Conservation (phyloP, 495 filamentous ascomycete genomes). For the Lepraria neglecta region DNA sequence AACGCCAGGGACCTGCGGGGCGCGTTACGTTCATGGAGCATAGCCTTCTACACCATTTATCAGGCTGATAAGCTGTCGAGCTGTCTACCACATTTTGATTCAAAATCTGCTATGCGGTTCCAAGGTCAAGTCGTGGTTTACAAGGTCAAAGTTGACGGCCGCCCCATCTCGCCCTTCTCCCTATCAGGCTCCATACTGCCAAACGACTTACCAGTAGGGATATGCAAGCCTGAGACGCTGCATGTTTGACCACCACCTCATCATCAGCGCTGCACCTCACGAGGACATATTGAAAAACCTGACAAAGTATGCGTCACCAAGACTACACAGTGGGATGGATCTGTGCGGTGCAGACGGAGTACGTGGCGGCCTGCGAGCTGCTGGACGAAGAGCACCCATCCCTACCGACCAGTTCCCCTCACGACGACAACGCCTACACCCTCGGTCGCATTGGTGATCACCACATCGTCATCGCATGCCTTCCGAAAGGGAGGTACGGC, state of each 20-base stretch:
- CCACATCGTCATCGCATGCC: constrained; percentile 39
- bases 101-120: constrained; percentile 7
- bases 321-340: constrained; percentile 48
- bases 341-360: constrained; percentile 41
- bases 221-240: constrained; percentile 11
- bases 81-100: too few relatives aligned
- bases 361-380: constrained; percentile 38
- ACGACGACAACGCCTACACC: constrained; percentile 36
- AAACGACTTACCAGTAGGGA: not conserved
- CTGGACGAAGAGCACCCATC: constrained; percentile 43
- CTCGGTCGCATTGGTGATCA: constrained; percentile 34
- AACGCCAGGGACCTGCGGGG: too few relatives aligned
- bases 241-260: constrained; percentile 4
- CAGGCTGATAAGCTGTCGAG: too few relatives aligned
- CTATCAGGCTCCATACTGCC: constrained; percentile 4
- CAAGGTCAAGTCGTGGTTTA: constrained; percentile 5
- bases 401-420: constrained; percentile 24
- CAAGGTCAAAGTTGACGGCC: constrained; percentile 8
- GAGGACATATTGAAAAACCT: constrained; percentile 9
- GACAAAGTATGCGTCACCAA: constrained; percentile 3
- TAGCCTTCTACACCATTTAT: too few relatives aligned
- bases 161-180: constrained; percentile 1
- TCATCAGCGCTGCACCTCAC: constrained; percentile 3
- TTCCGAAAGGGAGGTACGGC: constrained; percentile 39
- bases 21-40: too few relatives aligned